These are phyloP conservation scores for Calonectria hawksworthii DNA, from an alignment of 2,329 filamentous ascomycete genomes.

Conservation along the genomic window DNA sequence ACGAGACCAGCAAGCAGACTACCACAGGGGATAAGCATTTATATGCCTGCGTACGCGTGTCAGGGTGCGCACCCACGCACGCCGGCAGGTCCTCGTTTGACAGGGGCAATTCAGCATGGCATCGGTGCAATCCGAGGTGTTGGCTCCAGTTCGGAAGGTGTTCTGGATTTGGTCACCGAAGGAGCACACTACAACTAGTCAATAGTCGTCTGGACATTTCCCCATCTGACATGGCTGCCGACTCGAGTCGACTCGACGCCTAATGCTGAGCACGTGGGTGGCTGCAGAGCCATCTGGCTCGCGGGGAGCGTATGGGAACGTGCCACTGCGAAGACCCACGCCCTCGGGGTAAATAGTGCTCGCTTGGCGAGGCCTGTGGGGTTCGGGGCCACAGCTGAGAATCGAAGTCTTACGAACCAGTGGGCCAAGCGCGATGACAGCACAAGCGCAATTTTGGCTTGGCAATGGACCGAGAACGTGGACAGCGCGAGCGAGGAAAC, in stretches of 20 bases:
- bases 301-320: neutral
- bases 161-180: conserved; percentile 12
- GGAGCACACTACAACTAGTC: neutral
- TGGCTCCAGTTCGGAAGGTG: conserved; percentile 7
- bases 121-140: neutral
- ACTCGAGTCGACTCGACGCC: neutral
- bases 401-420: conserved; percentile 1
- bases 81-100: neutral
- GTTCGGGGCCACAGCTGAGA: neutral
- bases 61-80: neutral
- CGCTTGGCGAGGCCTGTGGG: neutral
- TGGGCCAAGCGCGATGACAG: neutral
- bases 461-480: neutral
- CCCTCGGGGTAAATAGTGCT: neutral
- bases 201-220: conserved; percentile 3
- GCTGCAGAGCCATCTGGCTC: neutral
- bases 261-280: neutral
- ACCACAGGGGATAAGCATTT: conserved; percentile 1
- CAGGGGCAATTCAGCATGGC: neutral
- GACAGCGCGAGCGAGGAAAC: neutral
- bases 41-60: neutral
- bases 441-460: neutral
- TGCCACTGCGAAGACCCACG: neutral
- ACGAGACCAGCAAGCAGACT: neutral
- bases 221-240: neutral